Percentiles rank a stretch among this genome's conserved stretches.
These are phyloP conservation scores for Raphanus hybrid DNA, from an alignment of 441 rosid species.

Conservation along the genomic window DNA sequence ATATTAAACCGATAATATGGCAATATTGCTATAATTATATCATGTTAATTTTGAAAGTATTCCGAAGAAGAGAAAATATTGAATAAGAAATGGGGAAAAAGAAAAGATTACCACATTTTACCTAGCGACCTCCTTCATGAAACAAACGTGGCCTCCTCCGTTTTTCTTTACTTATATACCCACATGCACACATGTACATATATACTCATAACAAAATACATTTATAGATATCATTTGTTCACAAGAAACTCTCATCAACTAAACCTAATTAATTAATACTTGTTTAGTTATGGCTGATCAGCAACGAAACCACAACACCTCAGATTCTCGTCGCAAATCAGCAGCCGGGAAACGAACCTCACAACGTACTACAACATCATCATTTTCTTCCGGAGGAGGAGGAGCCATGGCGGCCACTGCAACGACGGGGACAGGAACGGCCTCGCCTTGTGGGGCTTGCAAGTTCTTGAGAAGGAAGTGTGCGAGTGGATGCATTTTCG, in stretches of 20 bases:
- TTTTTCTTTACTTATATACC: slow-evolving; percentile 38
- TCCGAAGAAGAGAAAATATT: neutral
- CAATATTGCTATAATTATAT: neutral
- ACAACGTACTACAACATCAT: slow-evolving; percentile 22
- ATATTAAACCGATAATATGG: neutral
- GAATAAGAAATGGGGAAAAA: slow-evolving; percentile 11
- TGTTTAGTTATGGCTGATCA: slow-evolving; percentile 50
- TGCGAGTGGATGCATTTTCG: slow-evolving; percentile 72
- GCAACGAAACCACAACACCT: slow-evolving; percentile 44
- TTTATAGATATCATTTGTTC: slow-evolving; percentile 21
- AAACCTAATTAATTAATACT: slow-evolving; percentile 11
- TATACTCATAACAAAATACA: slow-evolving; percentile 20
- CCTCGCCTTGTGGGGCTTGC: slow-evolving; percentile 83
- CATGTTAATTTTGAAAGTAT: neutral
- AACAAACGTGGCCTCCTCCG: slow-evolving; percentile 72
- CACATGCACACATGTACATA: slow-evolving; percentile 20
- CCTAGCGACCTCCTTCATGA: slow-evolving; percentile 78
- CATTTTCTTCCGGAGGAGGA: slow-evolving; percentile 16
- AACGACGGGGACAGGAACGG: slow-evolving; percentile 30
- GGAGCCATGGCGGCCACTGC: slow-evolving; percentile 10
- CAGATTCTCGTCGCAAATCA: slow-evolving; percentile 52
- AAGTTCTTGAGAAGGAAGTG: slow-evolving; percentile 83
- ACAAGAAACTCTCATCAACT: slow-evolving; percentile 34
- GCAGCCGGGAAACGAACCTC: slow-evolving; percentile 46
- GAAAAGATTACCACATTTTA: slow-evolving; percentile 47